phyloP scores from a whole-genome alignment of 768 basidiomycete species.

The Goffeauzyma gilvescens region DNA sequence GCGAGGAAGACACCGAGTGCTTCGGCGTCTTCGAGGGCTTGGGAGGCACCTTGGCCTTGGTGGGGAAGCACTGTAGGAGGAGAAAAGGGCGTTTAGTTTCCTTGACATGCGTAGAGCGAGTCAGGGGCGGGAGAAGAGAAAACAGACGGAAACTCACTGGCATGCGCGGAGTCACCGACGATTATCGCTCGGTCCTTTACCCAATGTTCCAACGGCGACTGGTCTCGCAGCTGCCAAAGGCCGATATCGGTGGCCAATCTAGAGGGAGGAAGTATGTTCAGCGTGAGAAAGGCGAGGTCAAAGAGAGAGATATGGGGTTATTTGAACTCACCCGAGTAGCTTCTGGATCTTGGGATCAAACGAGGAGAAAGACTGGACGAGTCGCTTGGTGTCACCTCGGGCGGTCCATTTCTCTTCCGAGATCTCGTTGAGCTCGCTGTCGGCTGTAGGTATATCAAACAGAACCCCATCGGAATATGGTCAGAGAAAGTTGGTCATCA shows the following conservation, averaged over 20 bases:
- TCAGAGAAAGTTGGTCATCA: too few relatives aligned
- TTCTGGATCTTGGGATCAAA: constrained; percentile 12
- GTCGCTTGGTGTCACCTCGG: constrained; percentile 2
- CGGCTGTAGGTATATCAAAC: constrained; percentile 4
- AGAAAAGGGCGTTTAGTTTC: not conserved
- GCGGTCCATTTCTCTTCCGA: constrained; percentile 11
- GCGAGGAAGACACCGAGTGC: constrained; percentile 11
- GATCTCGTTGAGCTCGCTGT: constrained; percentile 11
- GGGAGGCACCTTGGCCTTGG: constrained; percentile 14
- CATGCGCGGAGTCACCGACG: constrained; percentile 15
- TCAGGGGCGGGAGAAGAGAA: not conserved
- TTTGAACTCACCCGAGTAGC: constrained; percentile 10
- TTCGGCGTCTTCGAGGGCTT: constrained; percentile 16
- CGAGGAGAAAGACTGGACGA: constrained; percentile 11
- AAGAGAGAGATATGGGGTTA: too few relatives aligned
- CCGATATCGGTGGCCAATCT: constrained; percentile 9
- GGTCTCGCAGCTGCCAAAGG: constrained; percentile 17
- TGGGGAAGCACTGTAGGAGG: constrained; percentile 9
- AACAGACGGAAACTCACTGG: constrained; percentile 1
- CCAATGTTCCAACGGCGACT: constrained; percentile 12
- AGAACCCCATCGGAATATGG: not conserved
- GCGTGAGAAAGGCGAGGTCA: not conserved
- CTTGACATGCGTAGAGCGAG: not conserved
- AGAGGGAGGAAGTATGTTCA: not conserved
- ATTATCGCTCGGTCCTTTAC: constrained; percentile 10